phyloP scores from a whole-genome alignment of 2,329 filamentous ascomycete genomes.

The Laburnicola sp. region DNA sequence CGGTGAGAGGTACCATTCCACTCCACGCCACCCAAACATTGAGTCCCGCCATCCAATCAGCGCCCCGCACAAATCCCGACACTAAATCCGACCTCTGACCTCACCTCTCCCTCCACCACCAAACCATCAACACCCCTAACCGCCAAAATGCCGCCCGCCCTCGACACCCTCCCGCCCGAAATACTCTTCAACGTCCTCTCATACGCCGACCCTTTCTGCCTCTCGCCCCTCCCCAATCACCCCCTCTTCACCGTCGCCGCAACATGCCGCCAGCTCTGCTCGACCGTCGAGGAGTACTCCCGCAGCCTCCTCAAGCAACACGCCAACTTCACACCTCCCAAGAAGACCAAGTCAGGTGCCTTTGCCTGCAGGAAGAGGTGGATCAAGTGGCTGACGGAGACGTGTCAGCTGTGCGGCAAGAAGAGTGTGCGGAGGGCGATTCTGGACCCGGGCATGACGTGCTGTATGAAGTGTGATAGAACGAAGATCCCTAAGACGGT shows the following conservation, averaged over 20 bases:
- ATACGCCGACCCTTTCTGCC: conserved; percentile 18
- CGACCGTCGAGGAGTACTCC: conserved; percentile 35
- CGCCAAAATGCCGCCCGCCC: conserved; percentile 4
- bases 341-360: conserved; percentile 11
- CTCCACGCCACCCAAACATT: too few relatives aligned
- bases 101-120: too few relatives aligned
- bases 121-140: too few relatives aligned
- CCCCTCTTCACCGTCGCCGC: conserved; percentile 31
- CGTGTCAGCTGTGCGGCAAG: conserved; percentile 35
- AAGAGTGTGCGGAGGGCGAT: conserved; percentile 29
- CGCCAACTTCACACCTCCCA: conserved; percentile 21
- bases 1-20: too few relatives aligned
- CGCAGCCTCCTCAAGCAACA: conserved; percentile 31
- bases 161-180: conserved; percentile 32
- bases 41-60: too few relatives aligned
- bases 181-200: conserved; percentile 35
- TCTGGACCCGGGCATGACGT: conserved; percentile 25
- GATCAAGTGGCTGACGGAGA: conserved; percentile 23
- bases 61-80: too few relatives aligned
- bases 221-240: conserved; percentile 9
- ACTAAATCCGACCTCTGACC: too few relatives aligned
- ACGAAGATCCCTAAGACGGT: conserved; percentile 35
- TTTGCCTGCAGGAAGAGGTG: conserved; percentile 29
- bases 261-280: conserved; percentile 27
- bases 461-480: conserved; percentile 34